Conservation (phyloP, 768 basidiomycete species). For the Cantharellus cinnabarinus region DNA sequence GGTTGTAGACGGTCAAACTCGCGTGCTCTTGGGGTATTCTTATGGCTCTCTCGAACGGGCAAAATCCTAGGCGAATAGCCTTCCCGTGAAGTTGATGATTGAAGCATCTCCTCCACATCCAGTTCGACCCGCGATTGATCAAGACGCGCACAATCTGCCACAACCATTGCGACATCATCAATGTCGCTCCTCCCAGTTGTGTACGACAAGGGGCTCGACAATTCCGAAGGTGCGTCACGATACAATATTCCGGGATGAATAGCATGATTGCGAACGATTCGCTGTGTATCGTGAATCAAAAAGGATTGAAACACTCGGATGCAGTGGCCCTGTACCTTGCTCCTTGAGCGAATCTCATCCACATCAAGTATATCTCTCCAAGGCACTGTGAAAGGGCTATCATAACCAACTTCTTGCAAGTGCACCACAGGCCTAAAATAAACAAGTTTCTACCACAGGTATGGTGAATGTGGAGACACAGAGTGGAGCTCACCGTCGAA, state of each 20-base stretch:
- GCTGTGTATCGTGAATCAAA: conserved; percentile 20
- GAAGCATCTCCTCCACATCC: background rate
- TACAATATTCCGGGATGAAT: conserved; percentile 57
- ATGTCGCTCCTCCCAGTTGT: conserved; percentile 27
- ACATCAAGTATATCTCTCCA: conserved; percentile 58
- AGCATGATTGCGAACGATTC: conserved; percentile 45
- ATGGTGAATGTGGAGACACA: background rate
- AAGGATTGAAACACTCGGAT: background rate
- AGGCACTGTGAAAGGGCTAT: conserved; percentile 40
- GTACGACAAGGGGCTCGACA: conserved; percentile 49
- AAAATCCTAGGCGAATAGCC: background rate
- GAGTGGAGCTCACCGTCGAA: conserved; percentile 20
- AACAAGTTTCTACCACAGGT: background rate
- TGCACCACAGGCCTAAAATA: conserved; percentile 34
- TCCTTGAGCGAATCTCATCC: conserved; percentile 45
- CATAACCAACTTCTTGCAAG: conserved; percentile 28
- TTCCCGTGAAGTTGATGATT: background rate
- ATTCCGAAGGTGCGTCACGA: conserved; percentile 41
- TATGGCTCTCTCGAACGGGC: background rate
- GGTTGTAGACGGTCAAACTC: background rate
- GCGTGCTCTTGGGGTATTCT: background rate
- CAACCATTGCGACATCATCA: conserved; percentile 25
- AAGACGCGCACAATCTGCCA: conserved; percentile 32
- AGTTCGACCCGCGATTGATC: background rate
- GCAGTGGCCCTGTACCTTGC: conserved; percentile 29